phyloP scores from a whole-genome alignment of 2,329 filamentous ascomycete species.

The Pseudogymnoascus sp. region DNA sequence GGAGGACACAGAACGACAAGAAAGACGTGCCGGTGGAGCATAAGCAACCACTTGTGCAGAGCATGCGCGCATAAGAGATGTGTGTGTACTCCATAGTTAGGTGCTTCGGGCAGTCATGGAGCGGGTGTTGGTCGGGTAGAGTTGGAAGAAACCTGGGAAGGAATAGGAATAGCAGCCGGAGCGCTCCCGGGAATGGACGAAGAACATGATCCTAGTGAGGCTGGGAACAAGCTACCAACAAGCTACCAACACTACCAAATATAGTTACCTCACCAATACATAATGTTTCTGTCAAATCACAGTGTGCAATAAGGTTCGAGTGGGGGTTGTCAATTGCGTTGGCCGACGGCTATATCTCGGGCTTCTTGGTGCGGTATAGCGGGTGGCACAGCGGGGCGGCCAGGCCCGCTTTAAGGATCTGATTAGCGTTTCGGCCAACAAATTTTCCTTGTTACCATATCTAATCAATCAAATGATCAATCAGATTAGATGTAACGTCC shows the following conservation, averaged over 20 bases:
- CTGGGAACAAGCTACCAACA: background rate
- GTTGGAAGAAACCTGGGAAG: background rate
- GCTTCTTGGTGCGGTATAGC: background rate
- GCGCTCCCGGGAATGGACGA: background rate
- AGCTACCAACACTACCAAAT: background rate
- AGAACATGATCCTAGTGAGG: background rate
- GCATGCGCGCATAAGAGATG: background rate
- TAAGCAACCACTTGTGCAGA: background rate
- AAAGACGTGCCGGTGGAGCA: background rate
- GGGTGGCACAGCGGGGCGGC: background rate
- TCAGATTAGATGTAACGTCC: slow-evolving; percentile 10
- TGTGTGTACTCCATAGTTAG: background rate
- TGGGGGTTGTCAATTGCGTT: background rate
- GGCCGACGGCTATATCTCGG: background rate
- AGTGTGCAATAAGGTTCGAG: background rate
- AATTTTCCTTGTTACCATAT: background rate
- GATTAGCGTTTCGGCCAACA: background rate
- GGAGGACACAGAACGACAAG: background rate
- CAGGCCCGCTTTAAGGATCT: background rate
- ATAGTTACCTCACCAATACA: background rate
- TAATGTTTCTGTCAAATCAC: background rate
- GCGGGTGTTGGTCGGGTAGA: background rate
- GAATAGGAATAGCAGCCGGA: background rate
- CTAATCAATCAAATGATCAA: slow-evolving; percentile 8
- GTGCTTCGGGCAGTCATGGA: background rate